These are phyloP conservation scores for Alternaria ethzedia DNA, from an alignment of 2,329 filamentous ascomycete genomes.

Conservation along the genomic window DNA sequence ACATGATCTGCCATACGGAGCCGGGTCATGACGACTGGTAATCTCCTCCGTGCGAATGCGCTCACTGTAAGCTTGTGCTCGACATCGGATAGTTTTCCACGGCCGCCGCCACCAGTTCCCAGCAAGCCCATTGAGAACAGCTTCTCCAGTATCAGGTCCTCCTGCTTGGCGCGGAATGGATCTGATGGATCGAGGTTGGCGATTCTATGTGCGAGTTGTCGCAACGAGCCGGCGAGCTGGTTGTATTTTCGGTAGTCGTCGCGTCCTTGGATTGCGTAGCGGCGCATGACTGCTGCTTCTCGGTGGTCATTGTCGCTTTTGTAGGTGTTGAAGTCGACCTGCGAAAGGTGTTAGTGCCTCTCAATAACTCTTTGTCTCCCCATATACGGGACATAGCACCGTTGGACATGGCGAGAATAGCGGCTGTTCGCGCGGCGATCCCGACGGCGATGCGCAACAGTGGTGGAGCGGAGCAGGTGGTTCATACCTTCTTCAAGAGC, in stretches of 20 bases:
- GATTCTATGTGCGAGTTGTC: slow-evolving; percentile 87
- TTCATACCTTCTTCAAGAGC: slow-evolving; percentile 71
- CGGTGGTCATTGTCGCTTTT: slow-evolving; percentile 88
- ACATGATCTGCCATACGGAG: slow-evolving; percentile 92
- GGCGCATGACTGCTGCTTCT: slow-evolving; percentile 77
- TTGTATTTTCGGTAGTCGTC: slow-evolving; percentile 74
- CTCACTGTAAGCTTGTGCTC: slow-evolving; percentile 89
- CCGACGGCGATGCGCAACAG: not conserved
- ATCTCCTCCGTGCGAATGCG: slow-evolving; percentile 80
- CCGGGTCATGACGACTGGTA: slow-evolving; percentile 91
- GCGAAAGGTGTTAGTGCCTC: not conserved
- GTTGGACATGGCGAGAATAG: not conserved
- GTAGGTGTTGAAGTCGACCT: slow-evolving; percentile 91
- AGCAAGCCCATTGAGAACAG: slow-evolving; percentile 91
- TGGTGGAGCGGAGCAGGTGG: not conserved
- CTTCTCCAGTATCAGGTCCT: slow-evolving; percentile 87
- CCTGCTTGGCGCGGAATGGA: slow-evolving; percentile 79
- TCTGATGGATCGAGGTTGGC: slow-evolving; percentile 81
- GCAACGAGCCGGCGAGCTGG: slow-evolving; percentile 66
- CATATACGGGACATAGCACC: not conserved
- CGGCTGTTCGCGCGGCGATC: not conserved
- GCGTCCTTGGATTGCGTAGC: slow-evolving; percentile 85
- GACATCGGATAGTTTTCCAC: slow-evolving; percentile 71
- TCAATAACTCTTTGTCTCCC: no score
- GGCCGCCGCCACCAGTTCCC: slow-evolving; percentile 66